Conservation (phyloP, 1,139 yeast genomes). For the Hansenula sp. region DNA sequence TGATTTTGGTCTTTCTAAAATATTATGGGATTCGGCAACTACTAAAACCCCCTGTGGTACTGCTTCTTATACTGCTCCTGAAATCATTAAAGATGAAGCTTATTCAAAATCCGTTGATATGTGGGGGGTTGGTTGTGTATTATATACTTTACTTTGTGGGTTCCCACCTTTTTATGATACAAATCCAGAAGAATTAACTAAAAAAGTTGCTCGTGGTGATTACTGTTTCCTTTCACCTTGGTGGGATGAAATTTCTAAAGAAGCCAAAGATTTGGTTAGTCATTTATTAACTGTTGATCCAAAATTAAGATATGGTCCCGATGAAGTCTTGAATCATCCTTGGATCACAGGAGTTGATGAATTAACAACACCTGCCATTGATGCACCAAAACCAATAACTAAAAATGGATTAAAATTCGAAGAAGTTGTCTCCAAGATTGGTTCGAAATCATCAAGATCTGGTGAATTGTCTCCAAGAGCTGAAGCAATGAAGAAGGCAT, state of each 20-base stretch:
- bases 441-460: neutral
- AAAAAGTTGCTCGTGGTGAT: conserved; percentile 80
- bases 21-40: conserved; percentile 54
- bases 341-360: conserved; percentile 44
- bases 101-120: conserved; percentile 90
- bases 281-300: conserved; percentile 85
- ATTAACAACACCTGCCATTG: conserved; percentile 49
- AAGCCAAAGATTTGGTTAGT: conserved; percentile 78
- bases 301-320: conserved; percentile 65
- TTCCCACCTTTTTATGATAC: conserved; percentile 97
- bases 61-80: conserved; percentile 91
- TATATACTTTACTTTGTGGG: conserved; percentile 87
- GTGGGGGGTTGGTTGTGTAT: conserved; percentile 95
- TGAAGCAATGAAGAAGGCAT: conserved; percentile 43
- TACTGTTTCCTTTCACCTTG: conserved; percentile 84
- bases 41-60: conserved; percentile 90
- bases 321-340: conserved; percentile 78
- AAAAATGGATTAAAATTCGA: conserved; percentile 19
- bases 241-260: conserved; percentile 92
- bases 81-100: conserved; percentile 79
- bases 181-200: conserved; percentile 71
- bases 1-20: conserved; percentile 90
- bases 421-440: conserved; percentile 19
- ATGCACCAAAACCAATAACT: conserved; percentile 41
- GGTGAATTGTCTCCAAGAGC: conserved; percentile 21